A percentile compares a stretch with the other conserved stretches of the same genome.
These are phyloP conservation scores for Exserohilum turcica DNA, from an alignment of 2,329 filamentous ascomycete genomes.

Conservation along the genomic window DNA sequence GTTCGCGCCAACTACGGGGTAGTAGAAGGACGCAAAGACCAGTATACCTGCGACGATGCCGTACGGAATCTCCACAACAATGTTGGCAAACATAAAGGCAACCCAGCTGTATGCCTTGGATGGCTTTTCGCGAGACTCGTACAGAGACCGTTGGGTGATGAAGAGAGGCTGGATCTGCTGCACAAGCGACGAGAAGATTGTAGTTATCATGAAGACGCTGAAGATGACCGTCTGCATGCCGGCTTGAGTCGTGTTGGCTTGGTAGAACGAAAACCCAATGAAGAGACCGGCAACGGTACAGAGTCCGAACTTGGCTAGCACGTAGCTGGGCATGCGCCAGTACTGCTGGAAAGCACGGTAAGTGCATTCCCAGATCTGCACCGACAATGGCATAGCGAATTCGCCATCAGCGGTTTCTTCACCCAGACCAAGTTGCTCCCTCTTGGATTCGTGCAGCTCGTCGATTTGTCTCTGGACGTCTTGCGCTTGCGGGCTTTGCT, in stretches of 20 bases:
- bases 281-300: constrained; percentile 37
- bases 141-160: constrained; percentile 62
- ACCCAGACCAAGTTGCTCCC: constrained; percentile 32
- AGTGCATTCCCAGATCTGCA: constrained; percentile 45
- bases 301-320: constrained; percentile 42
- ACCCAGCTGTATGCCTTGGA: constrained; percentile 77
- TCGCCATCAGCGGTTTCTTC: constrained; percentile 47
- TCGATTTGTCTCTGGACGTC: constrained; percentile 48
- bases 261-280: constrained; percentile 52
- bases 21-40: constrained; percentile 71
- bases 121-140: constrained; percentile 65
- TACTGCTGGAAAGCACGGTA: constrained; percentile 53
- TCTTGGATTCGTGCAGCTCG: constrained; percentile 46
- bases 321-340: constrained; percentile 53
- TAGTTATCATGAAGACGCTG: constrained; percentile 58
- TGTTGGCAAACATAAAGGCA: constrained; percentile 72
- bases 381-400: constrained; percentile 51
- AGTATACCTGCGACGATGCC: constrained; percentile 66
- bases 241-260: constrained; percentile 44
- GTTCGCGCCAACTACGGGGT: constrained; percentile 51
- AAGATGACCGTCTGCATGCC: constrained; percentile 55
- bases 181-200: constrained; percentile 54
- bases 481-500: constrained; percentile 24
- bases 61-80: constrained; percentile 73
- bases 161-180: constrained; percentile 66